Evolutionary conservation across 75 land plant genomes (phyloP), one percentile per base, ranked within the genome.

Genomic region (Picea sitchensis): DNA sequence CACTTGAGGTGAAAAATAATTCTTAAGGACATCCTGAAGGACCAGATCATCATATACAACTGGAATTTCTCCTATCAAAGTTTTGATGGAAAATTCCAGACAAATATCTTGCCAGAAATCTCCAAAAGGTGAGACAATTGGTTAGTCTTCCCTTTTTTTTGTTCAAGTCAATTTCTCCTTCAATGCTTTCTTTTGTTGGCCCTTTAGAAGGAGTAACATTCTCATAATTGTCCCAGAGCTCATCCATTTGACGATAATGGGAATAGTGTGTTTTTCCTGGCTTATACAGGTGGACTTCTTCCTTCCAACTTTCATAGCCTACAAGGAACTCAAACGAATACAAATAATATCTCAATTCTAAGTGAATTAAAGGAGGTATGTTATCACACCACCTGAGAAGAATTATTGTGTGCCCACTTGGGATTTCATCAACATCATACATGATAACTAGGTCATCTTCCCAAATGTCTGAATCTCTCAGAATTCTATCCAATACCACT

Each of bases 301-400:
- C 86, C 47, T 95, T 80, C 98, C 98, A 95, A 84, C 96, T 95
- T 5, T 88, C 85, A 72, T 89, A 67, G 76, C 91, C 96, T 3
- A 93, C 80, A 38, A 67, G 83, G 58, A 95, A 95, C 88, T 95
- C 96, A 84, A 88, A 95, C 1, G 98, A 95, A 61, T 95, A 91
- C 1, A 95, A 65, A 81, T 89, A 95, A 67, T 95, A 88, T 63
- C 79, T 78, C 31, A 95, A 81, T 75, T 84, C 88, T 31, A 93
- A 91, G 81, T 95, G 98, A 65, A 90, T 86, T 6, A 84, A 67
- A 2, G 83, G 83, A 23, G 94, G 98, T 59, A 84, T 87, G 26
- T 89, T 92, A 83, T 95, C 94, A 72, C 94, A 94, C 88, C 87
- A 89, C 44, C 87, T 83, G 54, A 93, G 81, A 6, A 92, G 86